These are phyloP conservation scores for Oenanthe sinensis DNA, from an alignment of 129 eudicot species.

Conservation along the genomic window DNA sequence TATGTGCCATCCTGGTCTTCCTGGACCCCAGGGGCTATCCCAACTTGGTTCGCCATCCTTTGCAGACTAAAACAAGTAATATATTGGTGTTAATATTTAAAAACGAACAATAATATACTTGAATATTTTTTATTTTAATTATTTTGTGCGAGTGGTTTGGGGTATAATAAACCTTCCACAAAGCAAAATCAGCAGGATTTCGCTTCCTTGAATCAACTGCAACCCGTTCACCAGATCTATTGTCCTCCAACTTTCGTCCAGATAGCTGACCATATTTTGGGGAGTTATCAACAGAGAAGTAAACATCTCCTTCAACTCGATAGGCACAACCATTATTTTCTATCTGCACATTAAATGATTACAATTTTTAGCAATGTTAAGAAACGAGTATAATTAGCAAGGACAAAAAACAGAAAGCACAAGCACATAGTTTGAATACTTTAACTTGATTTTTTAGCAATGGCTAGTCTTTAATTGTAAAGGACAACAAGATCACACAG, in stretches of 20 bases:
- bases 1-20: constrained; percentile 98
- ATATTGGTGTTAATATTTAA: neutral
- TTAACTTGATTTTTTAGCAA: neutral
- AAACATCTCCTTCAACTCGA: constrained; percentile 70
- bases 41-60: constrained; percentile 86
- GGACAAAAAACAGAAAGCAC: neutral
- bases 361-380: neutral
- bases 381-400: neutral
- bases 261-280: constrained; percentile 66
- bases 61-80: constrained; percentile 53
- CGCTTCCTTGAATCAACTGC: constrained; percentile 73
- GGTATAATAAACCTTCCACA: constrained; percentile 63
- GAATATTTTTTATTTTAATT: neutral
- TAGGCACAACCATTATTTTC: constrained; percentile 56
- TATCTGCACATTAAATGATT: constrained; percentile 33
- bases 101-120: neutral
- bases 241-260: constrained; percentile 66
- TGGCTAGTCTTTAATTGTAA: neutral
- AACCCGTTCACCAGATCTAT: constrained; percentile 83
- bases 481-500: neutral
- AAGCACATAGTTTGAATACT: neutral
- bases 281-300: constrained; percentile 63
- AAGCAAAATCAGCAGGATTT: constrained; percentile 81
- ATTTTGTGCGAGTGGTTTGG: neutral
- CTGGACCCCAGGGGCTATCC: constrained; percentile 99